Base-by-base conservation (phyloP, 148 eudicot species). In the Rheum nobile region DNA sequence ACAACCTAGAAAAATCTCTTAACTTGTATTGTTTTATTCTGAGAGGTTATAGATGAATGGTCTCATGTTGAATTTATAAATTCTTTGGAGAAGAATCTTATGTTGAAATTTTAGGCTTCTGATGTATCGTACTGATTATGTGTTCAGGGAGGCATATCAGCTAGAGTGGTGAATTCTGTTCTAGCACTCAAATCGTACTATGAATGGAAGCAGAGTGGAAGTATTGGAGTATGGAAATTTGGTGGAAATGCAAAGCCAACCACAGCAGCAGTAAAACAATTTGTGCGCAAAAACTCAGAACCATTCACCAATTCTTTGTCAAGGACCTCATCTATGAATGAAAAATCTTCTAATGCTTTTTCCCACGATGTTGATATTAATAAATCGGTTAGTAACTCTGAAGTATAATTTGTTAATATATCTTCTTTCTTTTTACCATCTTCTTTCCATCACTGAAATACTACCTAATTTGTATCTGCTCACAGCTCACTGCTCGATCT, bases 171-270 rank as follows among this genome's bases (percentile, higher is more conserved):
- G 48, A 92, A 87, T 75, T 86, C 89, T 69, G 91, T 92, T 74
- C 76, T 96, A 80, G 97, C 92, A 73, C 96, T 96, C 41, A 96
- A 96, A 83, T 90, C 96, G 48, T 92, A 87, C 78, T 80, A 81
- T 59, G 96, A 96, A 52, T 88, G 96, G 96, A 96, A 88, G 85
- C 92, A 88, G 74, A 9, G 83, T n/a, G 97, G 96, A 32, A 89
- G 89, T 31, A 85, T 81, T 77, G 97, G 99, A 75, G 87, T 90
- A 19, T 91, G 97, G 99, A 95, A 88, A 78, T 91, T 86, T 65
- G 90, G 99, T 32, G 97, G 99, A 76, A 95, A 79, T 79, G 72
- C 83, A 61, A 95, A 91, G 77, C 82, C 96, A 0, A 44, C 84
- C 19, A 72, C 86, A 7, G 77, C 86, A 7, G 77, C 86, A 57